Evolutionary conservation across 805 yeast genomes (phyloP).

Genomic region (Sporopachydermia quercuum): DNA sequence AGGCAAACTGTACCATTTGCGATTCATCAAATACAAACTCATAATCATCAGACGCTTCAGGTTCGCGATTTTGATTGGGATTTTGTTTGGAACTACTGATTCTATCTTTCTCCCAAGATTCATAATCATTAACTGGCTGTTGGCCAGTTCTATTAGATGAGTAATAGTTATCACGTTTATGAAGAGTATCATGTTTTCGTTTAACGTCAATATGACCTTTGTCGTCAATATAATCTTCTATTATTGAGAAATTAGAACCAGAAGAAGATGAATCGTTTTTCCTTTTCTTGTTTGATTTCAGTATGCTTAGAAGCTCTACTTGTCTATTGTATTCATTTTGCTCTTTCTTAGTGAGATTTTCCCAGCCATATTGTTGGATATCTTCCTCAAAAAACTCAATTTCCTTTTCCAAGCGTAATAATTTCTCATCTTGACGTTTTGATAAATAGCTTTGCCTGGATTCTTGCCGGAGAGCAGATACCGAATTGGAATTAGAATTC

Average conservation of each 20-base stretch:
- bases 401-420: conserved; percentile 29
- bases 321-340: conserved; percentile 36
- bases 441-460: conserved; percentile 35
- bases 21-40: conserved; percentile 65
- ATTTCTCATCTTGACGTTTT: conserved; percentile 32
- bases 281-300: conserved; percentile 24
- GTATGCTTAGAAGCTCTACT: conserved; percentile 30
- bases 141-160: conserved; percentile 8
- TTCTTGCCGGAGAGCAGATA: conserved; percentile 27
- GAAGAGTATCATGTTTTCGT: conserved; percentile 36
- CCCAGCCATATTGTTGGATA: conserved; percentile 38
- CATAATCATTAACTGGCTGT: conserved; percentile 14
- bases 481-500: no score
- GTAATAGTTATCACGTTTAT: conserved; percentile 20
- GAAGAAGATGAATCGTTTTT: conserved; percentile 17
- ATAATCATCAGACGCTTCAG: conserved; percentile 33
- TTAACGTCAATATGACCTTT: conserved; percentile 38
- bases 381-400: conserved; percentile 34
- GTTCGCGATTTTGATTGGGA: conserved; percentile 27
- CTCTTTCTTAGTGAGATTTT: conserved; percentile 31
- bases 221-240: conserved; percentile 35
- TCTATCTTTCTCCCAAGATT: conserved; percentile 41
- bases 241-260: conserved; percentile 35
- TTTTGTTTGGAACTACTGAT: conserved; percentile 18
- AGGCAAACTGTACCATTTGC: conserved; percentile 39